Conservation (phyloP, 164 flowering plant species). For the Vitis labrusca region DNA sequence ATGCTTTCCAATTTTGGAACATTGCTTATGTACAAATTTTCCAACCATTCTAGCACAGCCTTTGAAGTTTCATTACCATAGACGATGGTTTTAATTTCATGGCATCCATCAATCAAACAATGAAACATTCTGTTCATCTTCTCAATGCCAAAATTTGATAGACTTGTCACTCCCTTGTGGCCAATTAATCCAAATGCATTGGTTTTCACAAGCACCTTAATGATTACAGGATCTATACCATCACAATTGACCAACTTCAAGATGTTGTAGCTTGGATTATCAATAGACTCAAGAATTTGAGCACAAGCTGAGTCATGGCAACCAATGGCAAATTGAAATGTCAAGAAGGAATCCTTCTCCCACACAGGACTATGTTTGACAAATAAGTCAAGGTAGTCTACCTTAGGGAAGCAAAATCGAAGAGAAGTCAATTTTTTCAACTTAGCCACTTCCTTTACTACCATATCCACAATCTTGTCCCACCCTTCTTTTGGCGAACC, state of each 20-base stretch:
- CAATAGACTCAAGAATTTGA: not conserved
- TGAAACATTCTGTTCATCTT: slow-evolving; percentile 3
- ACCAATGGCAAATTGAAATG: slow-evolving; percentile 16
- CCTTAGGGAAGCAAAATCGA: slow-evolving; percentile 15
- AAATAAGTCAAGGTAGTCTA: not conserved
- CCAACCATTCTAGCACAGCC: slow-evolving; percentile 1
- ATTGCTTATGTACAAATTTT: not conserved
- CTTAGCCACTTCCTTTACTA: slow-evolving; percentile 8
- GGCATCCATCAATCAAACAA: slow-evolving; percentile 13
- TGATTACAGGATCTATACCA: too few species aligned
- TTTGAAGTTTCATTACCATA: not conserved
- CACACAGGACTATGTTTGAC: not conserved
- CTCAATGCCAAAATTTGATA: slow-evolving; percentile 13
- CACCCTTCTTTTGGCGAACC: not conserved
- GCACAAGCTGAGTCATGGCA: not conserved
- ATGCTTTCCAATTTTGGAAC: slow-evolving; percentile 3
- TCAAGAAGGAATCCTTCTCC: not conserved
- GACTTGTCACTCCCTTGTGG: not conserved
- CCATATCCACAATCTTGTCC: not conserved
- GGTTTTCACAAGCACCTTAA: too few species aligned
- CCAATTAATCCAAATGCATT: too few species aligned
- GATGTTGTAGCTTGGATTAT: too few species aligned
- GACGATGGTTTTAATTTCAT: slow-evolving; percentile 10
- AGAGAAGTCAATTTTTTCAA: slow-evolving; percentile 4
- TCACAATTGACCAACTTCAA: too few species aligned